Evolutionary conservation across 2,329 filamentous ascomycete species (phyloP), one percentile per base, ranked within the genome.

Genomic region (Thermomyces lanuginosus): DNA sequence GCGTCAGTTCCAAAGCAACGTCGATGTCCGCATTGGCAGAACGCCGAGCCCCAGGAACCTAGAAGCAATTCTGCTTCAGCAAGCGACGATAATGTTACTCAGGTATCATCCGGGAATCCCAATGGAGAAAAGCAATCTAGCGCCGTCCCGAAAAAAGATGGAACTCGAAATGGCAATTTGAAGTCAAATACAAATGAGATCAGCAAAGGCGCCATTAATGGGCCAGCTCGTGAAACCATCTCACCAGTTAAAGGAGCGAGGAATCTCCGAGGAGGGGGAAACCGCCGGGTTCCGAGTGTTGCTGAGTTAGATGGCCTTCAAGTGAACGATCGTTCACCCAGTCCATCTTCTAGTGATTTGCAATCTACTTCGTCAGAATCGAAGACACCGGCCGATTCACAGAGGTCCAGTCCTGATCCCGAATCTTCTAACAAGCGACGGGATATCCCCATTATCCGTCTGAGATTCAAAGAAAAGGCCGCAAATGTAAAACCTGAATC

Each of bases 241-340:
- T 27, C 32, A 2, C 26, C 29, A 8, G 23, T 16, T 9, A 12
- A 22, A 22, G 24, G 30, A 22, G 21, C 29, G 21, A 28, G 21
- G 21, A 38, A 30, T 24, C 12, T 16, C 10, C 15, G 14, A 9
- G 14, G 11, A 11, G 19, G 14, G n/a, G 30, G 28, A 16, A 27
- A 31, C n/a, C 22, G 28, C 14, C 35, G 29, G 26, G 32, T 42
- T 2, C 24, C 41, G 4, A 46, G 47, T 30, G 44, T 52, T 10
- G 50, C 49, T 3, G 49, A 53, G 26, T 29, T 53, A 16, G 50
- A 53, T 23, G 48, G 50, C 6, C 35, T 43, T 14, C 49, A 53
- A 30, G 38, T 53, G 4, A 29, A 37, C 10, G 40, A 33, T 6
- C 31, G 30, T 11, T 16, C 30, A n/a, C 27, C 31, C 3, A 30